phyloP scores from a whole-genome alignment of 371 early-diverging fungal genomes.

The Rhizopus stolonifer region DNA sequence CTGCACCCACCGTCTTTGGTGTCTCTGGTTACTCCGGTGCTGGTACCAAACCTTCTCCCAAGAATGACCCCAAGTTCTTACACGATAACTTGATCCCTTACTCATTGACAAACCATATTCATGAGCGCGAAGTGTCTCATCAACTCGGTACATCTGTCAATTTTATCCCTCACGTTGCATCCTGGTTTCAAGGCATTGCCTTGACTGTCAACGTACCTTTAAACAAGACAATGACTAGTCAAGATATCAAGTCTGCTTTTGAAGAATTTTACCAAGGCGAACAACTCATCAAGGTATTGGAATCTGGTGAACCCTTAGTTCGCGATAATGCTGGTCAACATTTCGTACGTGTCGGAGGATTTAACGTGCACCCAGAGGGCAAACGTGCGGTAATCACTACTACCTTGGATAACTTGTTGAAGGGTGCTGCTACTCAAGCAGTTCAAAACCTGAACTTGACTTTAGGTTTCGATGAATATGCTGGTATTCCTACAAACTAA shows the following conservation, averaged over 20 bases:
- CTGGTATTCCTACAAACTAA: conserved; percentile 65
- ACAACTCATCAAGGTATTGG: conserved; percentile 75
- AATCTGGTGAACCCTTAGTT: conserved; percentile 78
- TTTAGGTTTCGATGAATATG: conserved; percentile 77
- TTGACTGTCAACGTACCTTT: conserved; percentile 88
- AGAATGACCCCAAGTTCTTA: conserved; percentile 86
- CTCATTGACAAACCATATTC: conserved; percentile 91
- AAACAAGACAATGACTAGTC: conserved; percentile 59
- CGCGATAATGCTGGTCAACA: conserved; percentile 86
- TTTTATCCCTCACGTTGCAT: conserved; percentile 92
- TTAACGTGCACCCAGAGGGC: conserved; percentile 78
- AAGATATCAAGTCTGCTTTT: conserved; percentile 71
- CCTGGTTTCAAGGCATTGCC: conserved; percentile 92
- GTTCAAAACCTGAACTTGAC: conserved; percentile 86
- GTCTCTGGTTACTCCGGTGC: conserved; percentile 97
- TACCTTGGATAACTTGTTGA: conserved; percentile 94
- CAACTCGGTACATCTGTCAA: conserved; percentile 65
- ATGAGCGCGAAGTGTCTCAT: conserved; percentile 88
- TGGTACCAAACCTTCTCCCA: conserved; percentile 92
- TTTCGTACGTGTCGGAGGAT: conserved; percentile 88
- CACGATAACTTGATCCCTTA: conserved; percentile 90
- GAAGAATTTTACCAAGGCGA: conserved; percentile 74
- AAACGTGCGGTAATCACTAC: conserved; percentile 86
- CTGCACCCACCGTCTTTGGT: conserved; percentile 85
- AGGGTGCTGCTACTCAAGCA: conserved; percentile 97